Evolutionary conservation across 441 rosid genomes (phyloP), one percentile per base, ranked within the genome.

Genomic region (Euphorbia celastroides): DNA sequence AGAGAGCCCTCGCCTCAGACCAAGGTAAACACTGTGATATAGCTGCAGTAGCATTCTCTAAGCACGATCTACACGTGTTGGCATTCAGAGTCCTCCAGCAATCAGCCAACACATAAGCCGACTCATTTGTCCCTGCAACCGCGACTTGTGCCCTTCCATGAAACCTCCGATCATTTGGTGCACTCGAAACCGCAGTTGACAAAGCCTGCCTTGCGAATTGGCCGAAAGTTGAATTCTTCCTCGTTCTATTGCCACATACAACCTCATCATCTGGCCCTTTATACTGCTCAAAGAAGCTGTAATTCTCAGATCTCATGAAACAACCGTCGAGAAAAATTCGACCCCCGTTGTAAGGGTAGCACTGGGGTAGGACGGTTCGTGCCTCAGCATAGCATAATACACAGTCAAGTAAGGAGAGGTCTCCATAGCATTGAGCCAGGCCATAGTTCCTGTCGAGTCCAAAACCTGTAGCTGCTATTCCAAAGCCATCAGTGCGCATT

Each of bases 361-460:
- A 93, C 68, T 93, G 86, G 0, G 99, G 99, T 57, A 93, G 96
- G 51, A 83, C 60, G 10, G 96, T 85, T 0, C 99, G 82, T 12
- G 91, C 97, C 81, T 86, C 96, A 0, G 97, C 96, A 61, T 89
- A 93, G 61, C 99, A 93, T 69, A 93, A 74, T 5, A 82, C 90
- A 67, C 99, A 93, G 68, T 93, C 99, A 27, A 83, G 80, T 60
- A 76, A 65, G 46, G 95, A 75, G 55, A 93, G 92, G 66, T 93
- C 99, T 1, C 99, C 93, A 12, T 93, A 86, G 70, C 99, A 93
- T 74, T 91, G 97, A 0, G 93, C 88, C 2, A 93, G 86, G 66
- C 89, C 99, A 62, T 84, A 86, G 83, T 79, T 88, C 25, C 51
- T 66, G 13, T 91, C 90, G 0, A 81, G 87, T 66, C 96, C 99